These are phyloP conservation scores for Diaporthe destruens DNA, from an alignment of 2,329 filamentous ascomycete species.

Conservation along the genomic window DNA sequence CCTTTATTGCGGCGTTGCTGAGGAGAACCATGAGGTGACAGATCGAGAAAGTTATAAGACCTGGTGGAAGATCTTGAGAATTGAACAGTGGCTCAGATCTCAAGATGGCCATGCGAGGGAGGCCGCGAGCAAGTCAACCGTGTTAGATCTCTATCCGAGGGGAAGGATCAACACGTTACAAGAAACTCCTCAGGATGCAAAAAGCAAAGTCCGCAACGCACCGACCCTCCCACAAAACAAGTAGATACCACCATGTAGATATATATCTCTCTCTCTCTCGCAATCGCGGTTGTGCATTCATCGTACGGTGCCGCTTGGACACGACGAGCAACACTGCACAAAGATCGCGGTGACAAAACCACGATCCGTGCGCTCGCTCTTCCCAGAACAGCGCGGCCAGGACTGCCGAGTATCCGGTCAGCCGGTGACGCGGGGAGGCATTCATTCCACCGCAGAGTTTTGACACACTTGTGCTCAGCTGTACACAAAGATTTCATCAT, in stretches of 20 bases:
- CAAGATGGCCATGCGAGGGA: constrained; percentile 10
- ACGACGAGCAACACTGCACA: constrained; percentile 11
- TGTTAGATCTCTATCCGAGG: background rate
- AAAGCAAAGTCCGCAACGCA: background rate
- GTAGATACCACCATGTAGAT: background rate
- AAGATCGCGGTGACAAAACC: constrained; percentile 16
- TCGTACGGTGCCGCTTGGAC: constrained; percentile 3
- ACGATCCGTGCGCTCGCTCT: background rate
- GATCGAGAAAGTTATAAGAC: constrained; percentile 9
- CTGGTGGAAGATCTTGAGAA: constrained; percentile 14
- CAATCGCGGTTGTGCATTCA: background rate
- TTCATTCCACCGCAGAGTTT: background rate
- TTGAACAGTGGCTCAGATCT: background rate
- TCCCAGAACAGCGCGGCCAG: background rate
- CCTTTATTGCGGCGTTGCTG: background rate
- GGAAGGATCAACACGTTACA: constrained; percentile 1
- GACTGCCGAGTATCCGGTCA: background rate
- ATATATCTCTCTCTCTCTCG: background rate
- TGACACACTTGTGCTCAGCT: constrained; percentile 21
- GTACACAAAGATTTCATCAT: constrained; percentile 14
- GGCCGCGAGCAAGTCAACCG: background rate
- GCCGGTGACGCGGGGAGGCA: background rate
- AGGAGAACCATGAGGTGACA: background rate
- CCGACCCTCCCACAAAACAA: background rate
- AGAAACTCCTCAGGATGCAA: background rate